A percentile compares a stretch with the other conserved stretches of the same genome.
Conservation (phyloP, 352 stramenopile species). For the Vaucheria bursata region DNA sequence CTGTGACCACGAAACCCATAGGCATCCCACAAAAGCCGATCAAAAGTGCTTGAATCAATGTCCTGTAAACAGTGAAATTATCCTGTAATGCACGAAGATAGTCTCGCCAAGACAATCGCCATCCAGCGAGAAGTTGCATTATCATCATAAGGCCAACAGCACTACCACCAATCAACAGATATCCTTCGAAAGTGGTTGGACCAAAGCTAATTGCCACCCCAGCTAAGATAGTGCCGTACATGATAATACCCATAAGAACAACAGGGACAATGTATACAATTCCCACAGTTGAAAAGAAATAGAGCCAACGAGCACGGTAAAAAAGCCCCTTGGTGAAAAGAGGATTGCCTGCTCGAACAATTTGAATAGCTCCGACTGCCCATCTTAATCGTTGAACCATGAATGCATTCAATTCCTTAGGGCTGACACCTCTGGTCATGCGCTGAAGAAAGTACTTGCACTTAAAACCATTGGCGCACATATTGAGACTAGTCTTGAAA, state of each 20-base stretch:
- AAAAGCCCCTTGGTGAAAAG: constrained; percentile 17
- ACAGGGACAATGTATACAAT: constrained; percentile 23
- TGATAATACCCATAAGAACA: constrained; percentile 14
- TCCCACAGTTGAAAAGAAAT: constrained; percentile 18
- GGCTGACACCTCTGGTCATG: constrained; percentile 8
- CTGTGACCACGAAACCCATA: constrained; percentile 1
- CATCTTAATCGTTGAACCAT: constrained; percentile 21
- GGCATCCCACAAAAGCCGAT: neutral
- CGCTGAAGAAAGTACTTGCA: constrained; percentile 29
- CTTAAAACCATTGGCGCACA: constrained; percentile 18
- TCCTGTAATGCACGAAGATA: constrained; percentile 12
- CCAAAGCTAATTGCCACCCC: constrained; percentile 6
- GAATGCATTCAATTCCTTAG: constrained; percentile 21
- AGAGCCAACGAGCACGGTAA: constrained; percentile 12
- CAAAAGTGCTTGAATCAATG: constrained; percentile 16
- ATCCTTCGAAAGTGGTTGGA: constrained; percentile 4
- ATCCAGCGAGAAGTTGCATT: constrained; percentile 8
- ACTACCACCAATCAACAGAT: constrained; percentile 18
- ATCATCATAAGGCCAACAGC: constrained; percentile 6
- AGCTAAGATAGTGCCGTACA: constrained; percentile 12
- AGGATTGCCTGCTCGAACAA: constrained; percentile 12
- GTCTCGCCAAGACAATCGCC: constrained; percentile 3
- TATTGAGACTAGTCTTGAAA: constrained; percentile 36
- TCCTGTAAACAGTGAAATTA: constrained; percentile 22
- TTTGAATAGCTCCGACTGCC: constrained; percentile 23